These are phyloP conservation scores for Pichia paraexigua DNA, from an alignment of 805 yeast genomes.

Conservation along the genomic window DNA sequence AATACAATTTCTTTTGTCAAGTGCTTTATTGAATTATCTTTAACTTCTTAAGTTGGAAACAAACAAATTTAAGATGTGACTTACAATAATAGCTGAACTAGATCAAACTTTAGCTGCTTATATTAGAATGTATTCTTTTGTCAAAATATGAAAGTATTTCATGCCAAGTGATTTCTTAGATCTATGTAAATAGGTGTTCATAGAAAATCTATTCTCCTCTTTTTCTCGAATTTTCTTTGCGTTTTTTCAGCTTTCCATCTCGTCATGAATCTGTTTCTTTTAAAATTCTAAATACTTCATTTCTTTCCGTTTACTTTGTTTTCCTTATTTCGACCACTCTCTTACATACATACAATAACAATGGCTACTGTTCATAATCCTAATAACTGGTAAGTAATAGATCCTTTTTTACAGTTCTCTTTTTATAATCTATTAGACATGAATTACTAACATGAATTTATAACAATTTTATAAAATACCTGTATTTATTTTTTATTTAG, in stretches of 20 bases:
- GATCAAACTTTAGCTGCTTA: too few species aligned
- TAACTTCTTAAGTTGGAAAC: too few species aligned
- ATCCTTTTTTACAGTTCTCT: not conserved
- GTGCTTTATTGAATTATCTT: too few species aligned
- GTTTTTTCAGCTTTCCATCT: not conserved
- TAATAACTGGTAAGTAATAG: slow-evolving; percentile 58
- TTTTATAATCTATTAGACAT: not conserved
- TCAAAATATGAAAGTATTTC: too few species aligned
- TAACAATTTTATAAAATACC: not conserved
- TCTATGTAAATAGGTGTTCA: not conserved
- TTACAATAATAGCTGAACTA: too few species aligned
- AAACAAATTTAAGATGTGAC: too few species aligned
- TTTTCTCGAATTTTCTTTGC: not conserved
- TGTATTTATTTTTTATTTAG: slow-evolving; percentile 2
- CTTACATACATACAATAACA: not conserved
- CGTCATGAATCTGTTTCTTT: not conserved
- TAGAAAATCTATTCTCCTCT: not conserved
- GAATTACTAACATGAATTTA: not conserved
- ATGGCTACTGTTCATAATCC: slow-evolving; percentile 92
- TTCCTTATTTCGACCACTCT: not conserved
- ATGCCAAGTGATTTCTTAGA: too few species aligned
- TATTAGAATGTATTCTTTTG: too few species aligned
- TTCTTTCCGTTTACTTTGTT: not conserved
- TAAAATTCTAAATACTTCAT: too few species aligned
- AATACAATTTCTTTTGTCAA: too few species aligned